Conservation (phyloP, 2,329 filamentous ascomycete species). For the Colletotrichum sp. region DNA sequence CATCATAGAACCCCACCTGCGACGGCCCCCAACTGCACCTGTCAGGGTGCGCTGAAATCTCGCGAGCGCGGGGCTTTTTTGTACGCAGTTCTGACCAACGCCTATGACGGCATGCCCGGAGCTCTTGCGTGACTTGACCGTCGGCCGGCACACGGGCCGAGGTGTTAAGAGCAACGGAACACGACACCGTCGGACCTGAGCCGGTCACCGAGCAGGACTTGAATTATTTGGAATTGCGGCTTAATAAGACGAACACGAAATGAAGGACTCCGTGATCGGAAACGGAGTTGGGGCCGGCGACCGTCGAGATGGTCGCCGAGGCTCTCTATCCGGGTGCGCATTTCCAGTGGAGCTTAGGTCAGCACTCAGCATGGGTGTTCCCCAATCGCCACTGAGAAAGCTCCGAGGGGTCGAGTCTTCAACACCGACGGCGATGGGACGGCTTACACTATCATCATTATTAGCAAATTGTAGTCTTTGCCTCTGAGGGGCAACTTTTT, state of each 20-base stretch:
- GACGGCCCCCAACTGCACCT: neutral
- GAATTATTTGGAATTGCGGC: neutral
- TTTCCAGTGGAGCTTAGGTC: conserved; percentile 8
- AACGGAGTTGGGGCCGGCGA: neutral
- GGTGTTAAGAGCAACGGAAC: neutral
- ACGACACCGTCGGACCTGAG: neutral
- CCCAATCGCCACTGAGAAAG: neutral
- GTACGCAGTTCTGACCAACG: neutral
- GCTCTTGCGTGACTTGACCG: conserved; percentile 7
- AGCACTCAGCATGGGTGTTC: conserved; percentile 16
- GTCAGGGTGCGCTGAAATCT: neutral
- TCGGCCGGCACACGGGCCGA: neutral
- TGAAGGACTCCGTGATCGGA: neutral
- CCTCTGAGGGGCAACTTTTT: neutral
- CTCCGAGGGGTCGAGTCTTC: neutral
- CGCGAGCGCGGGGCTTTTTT: conserved; percentile 1
- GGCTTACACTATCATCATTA: conserved; percentile 4
- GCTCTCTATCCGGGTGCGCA: conserved; percentile 14
- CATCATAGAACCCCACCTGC: neutral
- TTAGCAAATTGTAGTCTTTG: conserved; percentile 7
- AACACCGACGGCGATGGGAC: neutral
- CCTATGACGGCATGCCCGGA: conserved; percentile 7
- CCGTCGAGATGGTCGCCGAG: neutral
- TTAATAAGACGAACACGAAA: neutral
- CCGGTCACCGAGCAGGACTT: neutral